Conservation (phyloP, 768 basidiomycete genomes). For the Tricholomella constricta region DNA sequence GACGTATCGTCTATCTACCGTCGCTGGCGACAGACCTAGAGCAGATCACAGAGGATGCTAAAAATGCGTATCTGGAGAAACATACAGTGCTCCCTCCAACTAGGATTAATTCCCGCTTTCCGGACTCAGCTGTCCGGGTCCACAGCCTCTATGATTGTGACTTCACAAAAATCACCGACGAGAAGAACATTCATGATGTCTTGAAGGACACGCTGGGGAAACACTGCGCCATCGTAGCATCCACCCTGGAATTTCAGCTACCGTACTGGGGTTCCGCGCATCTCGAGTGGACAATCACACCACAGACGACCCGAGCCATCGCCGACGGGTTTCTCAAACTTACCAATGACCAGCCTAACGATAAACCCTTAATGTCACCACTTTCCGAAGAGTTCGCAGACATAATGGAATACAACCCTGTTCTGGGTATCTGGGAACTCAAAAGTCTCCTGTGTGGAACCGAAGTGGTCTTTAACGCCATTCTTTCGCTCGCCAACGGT, state of each 20-base stretch:
- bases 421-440: neutral
- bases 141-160: neutral
- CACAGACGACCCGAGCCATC: neutral
- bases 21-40: neutral
- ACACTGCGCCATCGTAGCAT: neutral
- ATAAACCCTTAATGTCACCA: neutral
- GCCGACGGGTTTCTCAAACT: neutral
- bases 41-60: neutral
- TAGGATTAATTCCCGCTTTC: neutral
- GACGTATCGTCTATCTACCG: constrained; percentile 4
- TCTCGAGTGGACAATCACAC: neutral
- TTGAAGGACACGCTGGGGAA: neutral
- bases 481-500: neutral
- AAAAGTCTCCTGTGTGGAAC: neutral
- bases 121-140: neutral
- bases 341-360: neutral
- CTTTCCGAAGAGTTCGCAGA: neutral
- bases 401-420: neutral
- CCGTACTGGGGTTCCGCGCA: neutral
- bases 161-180: neutral
- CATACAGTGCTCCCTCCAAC: neutral
- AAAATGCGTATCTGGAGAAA: neutral
- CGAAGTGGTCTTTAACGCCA: neutral
- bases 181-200: neutral
- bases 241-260: constrained; percentile 3